Evolutionary conservation across 2,329 filamentous ascomycete genomes (phyloP), one percentile per base, ranked within the genome.

Genomic region (Pseudopithomyces chartarum): DNA sequence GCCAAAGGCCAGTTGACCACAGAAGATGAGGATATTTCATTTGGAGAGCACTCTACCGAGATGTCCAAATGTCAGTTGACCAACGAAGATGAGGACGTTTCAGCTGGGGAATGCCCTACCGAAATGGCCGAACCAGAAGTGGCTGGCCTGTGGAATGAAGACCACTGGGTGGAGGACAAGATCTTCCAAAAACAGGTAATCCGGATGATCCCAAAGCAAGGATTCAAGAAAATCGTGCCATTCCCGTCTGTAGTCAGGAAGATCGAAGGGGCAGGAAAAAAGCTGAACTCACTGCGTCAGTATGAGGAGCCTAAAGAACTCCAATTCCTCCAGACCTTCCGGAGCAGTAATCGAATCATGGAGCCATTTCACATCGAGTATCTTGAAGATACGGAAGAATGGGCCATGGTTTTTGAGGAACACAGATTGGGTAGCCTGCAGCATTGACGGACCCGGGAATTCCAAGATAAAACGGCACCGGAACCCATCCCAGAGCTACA

Each of bases 401-500:
- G 20, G n/a, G 34, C 17, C n/a, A 19, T 36, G 17, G 56, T 71
- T 19, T 71, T 66, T 23, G 52, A 62, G 12, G 56, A 64, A 33
- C 68, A 61, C 26, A 60, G 61, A 7, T 29, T 67, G 6, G 67
- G 68, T 10, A 67, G 71, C 40, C 20, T 72, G 17, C 10, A n/a
- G 4, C 23, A 57, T 4, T 70, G 67, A 67, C 65, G 61, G 42
- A 11, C 52, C 2, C 36, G 29, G 10, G n/a, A 57, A 1, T 69
- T 65, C 45, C 56, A 62, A 26, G 33, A 26, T 10, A 54, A 49
- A 26, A 58, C 63, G 12, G 51, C 57, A 33, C 13, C 32, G 19
- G 67, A 66, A 38, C 58, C 59, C 6, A 59, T 73, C 4, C 64
- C 68, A 6, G 70, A 73, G 47, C 59, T 56, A 13, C 61, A 56